Base-by-base conservation (phyloP, 495 filamentous ascomycete genomes). In the Bombardia bombarda region DNA sequence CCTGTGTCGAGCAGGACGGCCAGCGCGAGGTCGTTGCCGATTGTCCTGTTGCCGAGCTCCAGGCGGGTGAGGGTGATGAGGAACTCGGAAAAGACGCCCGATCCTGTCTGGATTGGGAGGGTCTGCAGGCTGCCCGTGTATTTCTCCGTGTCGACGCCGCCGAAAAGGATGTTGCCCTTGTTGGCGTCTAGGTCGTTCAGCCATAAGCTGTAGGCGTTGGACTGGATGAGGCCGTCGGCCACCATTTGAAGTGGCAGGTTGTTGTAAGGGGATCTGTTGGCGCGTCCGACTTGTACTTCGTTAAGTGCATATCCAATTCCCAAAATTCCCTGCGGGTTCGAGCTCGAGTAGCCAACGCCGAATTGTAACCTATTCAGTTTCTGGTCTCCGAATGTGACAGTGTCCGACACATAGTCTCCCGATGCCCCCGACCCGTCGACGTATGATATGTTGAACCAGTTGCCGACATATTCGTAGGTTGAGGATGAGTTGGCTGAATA, bases 1-100 rank as follows among this genome's bases (percentile, higher is more conserved):
- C 92, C 92, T n/a, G 89, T 89, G 61, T 98, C 92, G 21, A 98
- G 77, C 0, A 96, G 69, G 1, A 87, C 87, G 1, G 80, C 79
- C 7, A 87, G 58, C 8, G 74, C 75, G 36, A 83, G 66, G 46
- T 77, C 68, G 16, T 64, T 61, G 50, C 74, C 75, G 40, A 77
- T 68, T 13, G 61, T 62, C 1, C 59, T 63, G 14, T 65, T 58
- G 10, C 63, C 72, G 24, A 79, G 44, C 10, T 50, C 38, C 17
- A 78, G 32, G 4, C 40, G 49, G 5, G 86, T 95, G 18, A 96
- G 62, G 9, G 83, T 86, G 59, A 97, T 83, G 48, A 90, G 58
- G 58, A 97, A 88, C 51, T 90, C 83, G n/a, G 75, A 65, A 51
- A 77, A 86, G 38, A 65, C 52, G 8, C 78, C 77, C 14, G 58